Evolutionary conservation across 2,329 filamentous ascomycete species (phyloP).

Genomic region (Catunica adiposa): DNA sequence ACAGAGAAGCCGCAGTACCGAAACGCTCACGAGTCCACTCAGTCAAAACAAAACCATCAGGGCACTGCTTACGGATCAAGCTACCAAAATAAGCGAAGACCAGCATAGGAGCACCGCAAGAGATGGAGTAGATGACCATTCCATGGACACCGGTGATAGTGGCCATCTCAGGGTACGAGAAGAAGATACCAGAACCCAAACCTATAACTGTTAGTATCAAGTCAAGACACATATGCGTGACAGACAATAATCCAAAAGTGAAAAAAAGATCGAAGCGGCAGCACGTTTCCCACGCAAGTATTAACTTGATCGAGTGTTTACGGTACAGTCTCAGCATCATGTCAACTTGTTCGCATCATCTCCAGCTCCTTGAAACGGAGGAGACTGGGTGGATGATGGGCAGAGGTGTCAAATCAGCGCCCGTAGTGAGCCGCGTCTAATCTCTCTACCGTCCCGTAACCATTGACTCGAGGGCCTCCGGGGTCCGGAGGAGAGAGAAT

Average conservation of each 20-base stretch:
- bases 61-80: slow-evolving; percentile 62
- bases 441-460: slow-evolving; percentile 3
- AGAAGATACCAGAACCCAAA: slow-evolving; percentile 69
- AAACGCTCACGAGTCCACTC: slow-evolving; percentile 73
- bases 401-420: slow-evolving; percentile 37
- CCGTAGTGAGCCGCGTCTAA: slow-evolving; percentile 59
- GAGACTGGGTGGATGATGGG: slow-evolving; percentile 7
- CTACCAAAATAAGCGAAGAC: slow-evolving; percentile 60
- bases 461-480: slow-evolving; percentile 1
- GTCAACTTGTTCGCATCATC: slow-evolving; percentile 11
- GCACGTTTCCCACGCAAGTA: slow-evolving; percentile 97
- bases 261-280: slow-evolving; percentile 51
- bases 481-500: background rate
- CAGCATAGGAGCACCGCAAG: slow-evolving; percentile 55
- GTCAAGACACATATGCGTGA: slow-evolving; percentile 14
- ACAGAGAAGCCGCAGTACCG: slow-evolving; percentile 50
- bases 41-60: slow-evolving; percentile 69
- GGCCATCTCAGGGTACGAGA: slow-evolving; percentile 66
- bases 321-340: slow-evolving; percentile 90
- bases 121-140: slow-evolving; percentile 57
- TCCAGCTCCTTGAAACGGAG: slow-evolving; percentile 1
- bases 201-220: slow-evolving; percentile 38
- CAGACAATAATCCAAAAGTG: background rate
- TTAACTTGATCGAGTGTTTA: slow-evolving; percentile 97
- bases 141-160: slow-evolving; percentile 68